Percentiles rank a stretch among this genome's conserved stretches.
Evolutionary conservation across 2,329 filamentous ascomycete genomes (phyloP).

Genomic region (Cyphellophora attinorum): DNA sequence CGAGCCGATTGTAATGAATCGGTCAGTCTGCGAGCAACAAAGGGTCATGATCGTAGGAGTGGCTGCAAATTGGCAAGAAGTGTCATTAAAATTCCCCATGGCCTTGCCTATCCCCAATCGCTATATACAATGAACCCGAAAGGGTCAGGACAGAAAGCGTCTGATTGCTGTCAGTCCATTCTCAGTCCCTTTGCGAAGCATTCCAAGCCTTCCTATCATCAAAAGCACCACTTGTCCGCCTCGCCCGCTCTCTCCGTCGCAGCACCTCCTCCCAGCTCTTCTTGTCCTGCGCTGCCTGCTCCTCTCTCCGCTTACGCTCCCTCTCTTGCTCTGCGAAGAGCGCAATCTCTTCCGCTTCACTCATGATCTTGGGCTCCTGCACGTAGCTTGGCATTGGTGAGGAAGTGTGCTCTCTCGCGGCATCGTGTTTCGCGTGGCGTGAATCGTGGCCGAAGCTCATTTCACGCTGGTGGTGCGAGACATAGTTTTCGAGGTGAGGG

Average conservation of each 20-base stretch:
- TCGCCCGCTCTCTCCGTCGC: not conserved
- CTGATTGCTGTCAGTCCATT: no score
- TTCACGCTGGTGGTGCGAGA: slow-evolving; percentile 12
- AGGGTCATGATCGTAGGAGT: no score
- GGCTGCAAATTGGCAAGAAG: no score
- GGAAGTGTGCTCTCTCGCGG: slow-evolving; percentile 7
- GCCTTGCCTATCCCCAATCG: no score
- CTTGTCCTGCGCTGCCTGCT: not conserved
- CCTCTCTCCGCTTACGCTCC: not conserved
- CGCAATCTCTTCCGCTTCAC: not conserved
- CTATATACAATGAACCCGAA: no score
- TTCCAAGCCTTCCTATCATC: not conserved
- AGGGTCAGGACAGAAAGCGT: no score
- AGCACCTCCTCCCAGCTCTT: not conserved
- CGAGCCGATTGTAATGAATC: no score
- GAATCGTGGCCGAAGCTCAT: slow-evolving; percentile 5
- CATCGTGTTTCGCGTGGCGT: slow-evolving; percentile 8
- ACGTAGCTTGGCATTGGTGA: slow-evolving; percentile 5
- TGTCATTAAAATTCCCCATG: no score
- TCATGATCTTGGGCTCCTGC: not conserved
- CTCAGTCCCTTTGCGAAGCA: no score
- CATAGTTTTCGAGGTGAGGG: slow-evolving; percentile 11
- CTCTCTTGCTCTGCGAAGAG: not conserved
- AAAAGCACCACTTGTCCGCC: not conserved
- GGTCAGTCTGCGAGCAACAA: no score